These are phyloP conservation scores for Phytophthora pseudosyringae DNA, from an alignment of 352 stramenopile genomes.

Conservation along the genomic window DNA sequence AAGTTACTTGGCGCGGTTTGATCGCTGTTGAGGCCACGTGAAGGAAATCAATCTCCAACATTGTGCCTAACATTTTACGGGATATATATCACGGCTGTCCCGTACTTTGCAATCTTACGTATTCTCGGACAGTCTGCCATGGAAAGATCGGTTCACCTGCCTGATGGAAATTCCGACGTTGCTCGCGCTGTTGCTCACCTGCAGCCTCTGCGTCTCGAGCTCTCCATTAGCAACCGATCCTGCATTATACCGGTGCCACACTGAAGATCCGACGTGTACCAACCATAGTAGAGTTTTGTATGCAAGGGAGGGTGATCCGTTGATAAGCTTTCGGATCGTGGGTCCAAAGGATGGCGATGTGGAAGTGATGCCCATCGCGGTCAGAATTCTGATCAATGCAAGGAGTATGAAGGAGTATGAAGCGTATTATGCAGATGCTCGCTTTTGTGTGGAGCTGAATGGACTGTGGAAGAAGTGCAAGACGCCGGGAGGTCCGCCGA, in stretches of 20 bases:
- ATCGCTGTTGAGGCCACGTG: too few relatives aligned
- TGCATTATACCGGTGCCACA: neutral
- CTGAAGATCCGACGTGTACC: neutral
- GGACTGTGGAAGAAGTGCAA: constrained; percentile 28
- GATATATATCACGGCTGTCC: neutral
- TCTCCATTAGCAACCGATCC: neutral
- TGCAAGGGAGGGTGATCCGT: constrained; percentile 8
- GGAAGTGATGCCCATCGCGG: constrained; percentile 10
- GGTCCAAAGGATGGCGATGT: constrained; percentile 22
- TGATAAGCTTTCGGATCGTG: constrained; percentile 19
- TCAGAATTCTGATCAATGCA: constrained; percentile 3
- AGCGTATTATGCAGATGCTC: constrained; percentile 12
- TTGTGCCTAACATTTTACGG: too few relatives aligned
- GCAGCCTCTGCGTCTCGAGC: neutral
- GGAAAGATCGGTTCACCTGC: constrained; percentile 12
- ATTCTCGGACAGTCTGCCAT: neutral
- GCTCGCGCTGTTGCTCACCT: constrained; percentile 5
- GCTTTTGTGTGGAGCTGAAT: constrained; percentile 39
- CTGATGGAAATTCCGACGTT: constrained; percentile 6
- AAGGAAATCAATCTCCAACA: too few relatives aligned
- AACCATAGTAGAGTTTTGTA: neutral
- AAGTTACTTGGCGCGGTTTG: too few relatives aligned
- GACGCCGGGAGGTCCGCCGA: neutral
- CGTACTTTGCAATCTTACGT: neutral
- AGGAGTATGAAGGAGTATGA: constrained; percentile 7